A percentile compares a stretch with the other conserved stretches of the same genome.
Evolutionary conservation across 2,329 filamentous ascomycete genomes (phyloP).

Genomic region (Verruconis gallopava): DNA sequence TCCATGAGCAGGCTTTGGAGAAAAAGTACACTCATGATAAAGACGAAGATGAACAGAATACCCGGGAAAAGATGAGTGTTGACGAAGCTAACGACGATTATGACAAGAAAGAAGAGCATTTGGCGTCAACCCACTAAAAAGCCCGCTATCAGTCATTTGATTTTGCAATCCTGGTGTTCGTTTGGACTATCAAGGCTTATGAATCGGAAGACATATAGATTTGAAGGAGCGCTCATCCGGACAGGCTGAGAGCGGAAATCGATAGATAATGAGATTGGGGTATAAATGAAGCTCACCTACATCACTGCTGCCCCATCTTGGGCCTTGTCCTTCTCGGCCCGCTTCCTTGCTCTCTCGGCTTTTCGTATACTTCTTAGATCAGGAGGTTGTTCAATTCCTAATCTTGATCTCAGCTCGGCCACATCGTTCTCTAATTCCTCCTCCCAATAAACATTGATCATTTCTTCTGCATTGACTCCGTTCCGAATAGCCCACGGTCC

Average conservation of each 20-base stretch:
- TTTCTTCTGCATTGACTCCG: conserved; percentile 59
- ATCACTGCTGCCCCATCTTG: no score
- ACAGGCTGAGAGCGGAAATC: no score
- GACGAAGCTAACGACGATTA: neutral
- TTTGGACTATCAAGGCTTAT: no score
- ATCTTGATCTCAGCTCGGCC: conserved; percentile 54
- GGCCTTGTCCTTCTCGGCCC: conserved; percentile 21
- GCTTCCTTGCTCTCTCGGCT: conserved; percentile 55
- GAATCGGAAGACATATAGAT: no score
- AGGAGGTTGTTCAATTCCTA: conserved; percentile 80
- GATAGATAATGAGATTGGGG: no score
- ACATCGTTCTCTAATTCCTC: conserved; percentile 81
- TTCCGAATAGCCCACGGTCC: conserved; percentile 85
- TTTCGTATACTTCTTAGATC: conserved; percentile 70
- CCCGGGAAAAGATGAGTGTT: neutral
- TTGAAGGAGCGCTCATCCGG: no score
- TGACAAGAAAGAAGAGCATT: neutral
- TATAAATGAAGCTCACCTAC: no score
- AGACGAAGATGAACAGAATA: neutral
- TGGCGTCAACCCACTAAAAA: no score
- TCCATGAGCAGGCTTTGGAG: conserved; percentile 4
- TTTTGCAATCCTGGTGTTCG: no score
- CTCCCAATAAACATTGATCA: conserved; percentile 98
- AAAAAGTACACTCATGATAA: neutral
- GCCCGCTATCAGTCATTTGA: no score